Evolutionary conservation across 148 eudicot genomes (phyloP).

Genomic region (Heliosperma pusillum): DNA sequence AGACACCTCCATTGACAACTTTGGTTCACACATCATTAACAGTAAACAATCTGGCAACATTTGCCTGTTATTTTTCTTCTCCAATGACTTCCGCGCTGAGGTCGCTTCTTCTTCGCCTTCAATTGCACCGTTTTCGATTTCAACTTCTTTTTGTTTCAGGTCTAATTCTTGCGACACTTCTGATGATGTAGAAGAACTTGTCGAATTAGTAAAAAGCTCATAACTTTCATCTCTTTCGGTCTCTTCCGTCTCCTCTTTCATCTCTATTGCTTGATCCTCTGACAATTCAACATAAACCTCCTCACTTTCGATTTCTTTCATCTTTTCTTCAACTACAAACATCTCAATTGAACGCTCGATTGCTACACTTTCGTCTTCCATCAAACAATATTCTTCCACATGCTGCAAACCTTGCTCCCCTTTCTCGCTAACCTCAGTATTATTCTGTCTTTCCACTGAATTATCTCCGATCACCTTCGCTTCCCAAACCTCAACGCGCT

Average conservation of each 20-base stretch:
- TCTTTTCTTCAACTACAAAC: constrained; percentile 17
- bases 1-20: constrained; percentile 94
- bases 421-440: background rate
- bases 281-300: constrained; percentile 16
- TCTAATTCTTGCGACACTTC: constrained; percentile 27
- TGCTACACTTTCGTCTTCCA: constrained; percentile 17
- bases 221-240: constrained; percentile 18
- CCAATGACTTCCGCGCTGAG: constrained; percentile 9
- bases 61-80: constrained; percentile 4
- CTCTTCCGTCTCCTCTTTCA: no score
- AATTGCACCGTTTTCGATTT: constrained; percentile 12
- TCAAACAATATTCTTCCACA: constrained; percentile 11
- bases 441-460: constrained; percentile 15
- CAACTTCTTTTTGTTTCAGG: background rate
- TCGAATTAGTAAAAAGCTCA: constrained; percentile 11
- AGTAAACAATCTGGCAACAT: constrained; percentile 84
- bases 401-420: background rate
- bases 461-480: background rate
- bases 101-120: constrained; percentile 11
- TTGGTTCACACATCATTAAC: constrained; percentile 90
- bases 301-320: constrained; percentile 25
- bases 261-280: background rate
- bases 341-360: constrained; percentile 12
- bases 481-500: background rate
- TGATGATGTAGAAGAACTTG: constrained; percentile 16